phyloP scores from a whole-genome alignment of 2,329 filamentous ascomycete species.

The Zymoseptoria ardabiliae region DNA sequence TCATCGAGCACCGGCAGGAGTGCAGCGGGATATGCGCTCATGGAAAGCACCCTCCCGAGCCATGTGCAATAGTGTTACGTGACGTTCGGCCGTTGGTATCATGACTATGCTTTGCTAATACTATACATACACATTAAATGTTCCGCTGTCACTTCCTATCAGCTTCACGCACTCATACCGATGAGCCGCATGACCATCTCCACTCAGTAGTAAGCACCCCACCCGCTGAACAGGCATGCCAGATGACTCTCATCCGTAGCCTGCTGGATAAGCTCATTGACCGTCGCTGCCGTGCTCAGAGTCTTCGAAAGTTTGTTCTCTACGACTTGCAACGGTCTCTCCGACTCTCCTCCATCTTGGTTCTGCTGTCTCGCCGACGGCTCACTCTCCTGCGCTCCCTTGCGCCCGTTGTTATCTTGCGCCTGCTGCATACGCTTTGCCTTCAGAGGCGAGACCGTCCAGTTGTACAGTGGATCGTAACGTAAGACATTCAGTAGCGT shows the following conservation, averaged over 20 bases:
- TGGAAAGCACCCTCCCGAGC: no score
- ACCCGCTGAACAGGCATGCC: constrained; percentile 66
- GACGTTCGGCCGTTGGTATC: no score
- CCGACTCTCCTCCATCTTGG: constrained; percentile 69
- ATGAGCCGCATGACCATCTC: not conserved
- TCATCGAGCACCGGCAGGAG: no score
- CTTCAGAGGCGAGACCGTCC: constrained; percentile 72
- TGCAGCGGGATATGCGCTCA: no score
- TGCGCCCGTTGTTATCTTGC: constrained; percentile 43
- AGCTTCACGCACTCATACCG: no score
- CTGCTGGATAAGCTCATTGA: constrained; percentile 94
- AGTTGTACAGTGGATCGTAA: constrained; percentile 96
- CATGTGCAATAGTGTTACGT: no score
- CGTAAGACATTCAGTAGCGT: constrained; percentile 93
- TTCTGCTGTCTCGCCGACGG: constrained; percentile 36
- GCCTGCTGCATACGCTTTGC: constrained; percentile 62
- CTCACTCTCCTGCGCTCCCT: constrained; percentile 29
- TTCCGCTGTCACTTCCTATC: no score
- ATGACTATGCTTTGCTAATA: no score
- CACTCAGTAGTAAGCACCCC: constrained; percentile 25
- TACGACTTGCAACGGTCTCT: constrained; percentile 84
- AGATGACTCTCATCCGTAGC: constrained; percentile 89
- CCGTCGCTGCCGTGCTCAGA: constrained; percentile 86
- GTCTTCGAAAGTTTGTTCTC: constrained; percentile 94
- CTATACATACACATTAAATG: no score